These are phyloP conservation scores for Fusarium multiceps DNA, from an alignment of 2,329 filamentous ascomycete genomes.

Conservation along the genomic window DNA sequence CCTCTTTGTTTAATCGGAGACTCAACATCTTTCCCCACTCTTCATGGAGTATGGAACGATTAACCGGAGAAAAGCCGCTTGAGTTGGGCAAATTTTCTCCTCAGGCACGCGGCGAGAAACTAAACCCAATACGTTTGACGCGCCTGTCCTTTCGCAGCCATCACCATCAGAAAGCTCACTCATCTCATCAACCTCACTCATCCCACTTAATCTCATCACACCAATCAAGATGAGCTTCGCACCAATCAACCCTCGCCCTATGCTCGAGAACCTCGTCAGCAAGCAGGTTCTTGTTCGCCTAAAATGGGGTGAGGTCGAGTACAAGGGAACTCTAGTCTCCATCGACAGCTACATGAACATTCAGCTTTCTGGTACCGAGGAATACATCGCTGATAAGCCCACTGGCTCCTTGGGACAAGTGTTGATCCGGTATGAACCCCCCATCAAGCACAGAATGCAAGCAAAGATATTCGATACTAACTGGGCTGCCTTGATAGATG, in stretches of 20 bases:
- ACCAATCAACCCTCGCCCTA: constrained; percentile 95
- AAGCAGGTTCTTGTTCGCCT: constrained; percentile 90
- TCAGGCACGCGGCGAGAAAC: constrained; percentile 29
- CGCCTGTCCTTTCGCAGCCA: constrained; percentile 40
- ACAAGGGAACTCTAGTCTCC: constrained; percentile 91
- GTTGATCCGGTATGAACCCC: constrained; percentile 77
- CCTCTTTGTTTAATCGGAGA: not conserved
- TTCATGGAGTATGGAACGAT: not conserved
- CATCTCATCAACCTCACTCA: constrained; percentile 34
- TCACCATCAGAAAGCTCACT: constrained; percentile 36
- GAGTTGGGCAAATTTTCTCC: constrained; percentile 34
- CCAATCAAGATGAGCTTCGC: constrained; percentile 69
- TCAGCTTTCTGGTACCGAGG: constrained; percentile 88
- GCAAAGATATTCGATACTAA: constrained; percentile 4
- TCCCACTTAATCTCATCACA: not conserved
- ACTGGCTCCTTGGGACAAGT: constrained; percentile 90
- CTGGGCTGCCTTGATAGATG: constrained; percentile 65
- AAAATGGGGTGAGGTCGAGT: constrained; percentile 98
- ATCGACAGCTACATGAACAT: constrained; percentile 99
- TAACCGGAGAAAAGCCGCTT: constrained; percentile 31
- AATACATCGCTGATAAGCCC: constrained; percentile 89
- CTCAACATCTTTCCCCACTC: not conserved
- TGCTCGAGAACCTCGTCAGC: constrained; percentile 93
- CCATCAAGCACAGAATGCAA: not conserved
- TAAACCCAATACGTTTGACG: constrained; percentile 35